phyloP scores from a whole-genome alignment of 768 basidiomycete genomes.

The Xanthoconium stramineum region DNA sequence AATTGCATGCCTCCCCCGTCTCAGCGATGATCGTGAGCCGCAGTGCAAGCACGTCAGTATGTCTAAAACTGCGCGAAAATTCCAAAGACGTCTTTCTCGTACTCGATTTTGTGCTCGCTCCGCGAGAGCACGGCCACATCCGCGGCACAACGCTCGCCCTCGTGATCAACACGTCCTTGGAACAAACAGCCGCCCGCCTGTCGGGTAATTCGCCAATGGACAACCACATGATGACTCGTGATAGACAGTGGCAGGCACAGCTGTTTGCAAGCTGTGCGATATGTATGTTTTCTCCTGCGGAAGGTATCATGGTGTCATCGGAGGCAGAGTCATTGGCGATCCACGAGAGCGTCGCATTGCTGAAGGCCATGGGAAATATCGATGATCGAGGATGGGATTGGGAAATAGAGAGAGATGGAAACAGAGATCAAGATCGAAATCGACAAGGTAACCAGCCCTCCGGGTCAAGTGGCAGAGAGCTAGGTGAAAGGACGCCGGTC shows the following conservation, averaged over 20 bases:
- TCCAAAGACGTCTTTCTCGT: conserved; percentile 44
- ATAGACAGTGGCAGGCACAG: conserved; percentile 60
- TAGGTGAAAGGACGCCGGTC: not conserved
- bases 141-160: conserved; percentile 43
- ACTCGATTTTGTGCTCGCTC: conserved; percentile 59
- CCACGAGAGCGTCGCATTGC: conserved; percentile 46
- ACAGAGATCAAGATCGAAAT: not conserved
- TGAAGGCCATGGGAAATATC: conserved; percentile 39
- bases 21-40: conserved; percentile 54
- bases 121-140: conserved; percentile 33
- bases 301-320: conserved; percentile 9
- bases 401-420: not conserved
- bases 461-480: not conserved
- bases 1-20: conserved; percentile 9
- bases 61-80: conserved; percentile 35
- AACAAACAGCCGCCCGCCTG: conserved; percentile 43
- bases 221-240: conserved; percentile 38
- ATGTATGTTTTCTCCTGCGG: conserved; percentile 46
- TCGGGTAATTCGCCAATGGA: conserved; percentile 47
- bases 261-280: conserved; percentile 57
- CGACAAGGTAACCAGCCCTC: not conserved
- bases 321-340: conserved; percentile 32
- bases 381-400: conserved; percentile 30
- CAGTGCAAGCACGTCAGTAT: conserved; percentile 55
- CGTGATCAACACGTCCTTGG: conserved; percentile 47